These are phyloP conservation scores for Lathyrus sativus DNA, from an alignment of 306 rosid genomes.

Conservation along the genomic window DNA sequence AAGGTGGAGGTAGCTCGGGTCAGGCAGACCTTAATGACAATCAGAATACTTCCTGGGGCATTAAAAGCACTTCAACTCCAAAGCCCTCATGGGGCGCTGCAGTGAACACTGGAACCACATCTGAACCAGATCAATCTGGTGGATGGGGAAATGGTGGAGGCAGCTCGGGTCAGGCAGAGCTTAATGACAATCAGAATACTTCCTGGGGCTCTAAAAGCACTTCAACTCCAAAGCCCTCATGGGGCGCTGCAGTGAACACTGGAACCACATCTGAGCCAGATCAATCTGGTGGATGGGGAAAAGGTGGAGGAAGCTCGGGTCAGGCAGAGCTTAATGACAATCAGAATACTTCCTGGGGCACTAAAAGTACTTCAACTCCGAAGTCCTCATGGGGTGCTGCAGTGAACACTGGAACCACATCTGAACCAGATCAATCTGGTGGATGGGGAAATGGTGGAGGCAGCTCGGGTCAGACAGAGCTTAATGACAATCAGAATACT, in stretches of 20 bases:
- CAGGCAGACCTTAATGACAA: constrained; percentile 40
- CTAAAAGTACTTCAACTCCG: constrained; percentile 49
- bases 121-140: constrained; percentile 45
- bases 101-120: constrained; percentile 36
- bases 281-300: constrained; percentile 62
- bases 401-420: constrained; percentile 35
- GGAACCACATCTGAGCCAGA: constrained; percentile 39
- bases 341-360: constrained; percentile 57
- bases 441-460: constrained; percentile 58
- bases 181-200: constrained; percentile 32
- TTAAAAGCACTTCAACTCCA: constrained; percentile 50
- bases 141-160: constrained; percentile 56
- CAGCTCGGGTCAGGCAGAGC: constrained; percentile 44
- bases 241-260: constrained; percentile 62
- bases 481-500: constrained; percentile 33
- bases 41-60: constrained; percentile 57
- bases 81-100: constrained; percentile 74
- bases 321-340: constrained; percentile 40
- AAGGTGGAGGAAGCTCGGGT: constrained; percentile 44
- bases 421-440: constrained; percentile 46
- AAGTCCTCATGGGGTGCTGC: constrained; percentile 74
- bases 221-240: constrained; percentile 54
- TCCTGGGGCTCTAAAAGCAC: constrained; percentile 66
- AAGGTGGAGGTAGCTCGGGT: constrained; percentile 45
- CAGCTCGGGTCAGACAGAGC: constrained; percentile 42